These are phyloP conservation scores for Starmerella etchellsii DNA, from an alignment of 805 yeast genomes.

Conservation along the genomic window DNA sequence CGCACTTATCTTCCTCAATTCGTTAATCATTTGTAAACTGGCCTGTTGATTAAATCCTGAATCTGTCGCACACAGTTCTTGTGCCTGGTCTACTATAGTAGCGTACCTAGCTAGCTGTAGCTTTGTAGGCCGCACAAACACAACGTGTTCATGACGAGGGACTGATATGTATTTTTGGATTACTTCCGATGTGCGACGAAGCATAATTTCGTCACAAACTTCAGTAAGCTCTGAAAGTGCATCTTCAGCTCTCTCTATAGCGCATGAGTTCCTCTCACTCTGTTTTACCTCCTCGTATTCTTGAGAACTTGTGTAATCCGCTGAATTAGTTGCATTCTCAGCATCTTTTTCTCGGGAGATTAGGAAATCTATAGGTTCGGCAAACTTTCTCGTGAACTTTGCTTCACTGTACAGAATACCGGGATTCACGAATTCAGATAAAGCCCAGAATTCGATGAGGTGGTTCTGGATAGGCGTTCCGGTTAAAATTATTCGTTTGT, in stretches of 20 bases:
- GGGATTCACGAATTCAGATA: constrained; percentile 75
- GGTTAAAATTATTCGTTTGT: constrained; percentile 51
- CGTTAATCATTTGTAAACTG: constrained; percentile 46
- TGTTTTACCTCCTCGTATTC: neutral
- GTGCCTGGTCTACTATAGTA: neutral
- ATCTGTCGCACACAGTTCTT: neutral
- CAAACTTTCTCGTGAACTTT: constrained; percentile 36
- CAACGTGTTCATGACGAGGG: constrained; percentile 56
- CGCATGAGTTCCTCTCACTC: neutral
- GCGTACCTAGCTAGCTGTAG: constrained; percentile 2
- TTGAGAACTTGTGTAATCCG: neutral
- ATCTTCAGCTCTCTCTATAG: constrained; percentile 37
- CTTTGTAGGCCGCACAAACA: constrained; percentile 66
- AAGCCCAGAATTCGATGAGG: constrained; percentile 63
- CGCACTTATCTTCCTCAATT: constrained; percentile 11
- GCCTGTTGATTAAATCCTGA: constrained; percentile 11
- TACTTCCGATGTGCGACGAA: constrained; percentile 54
- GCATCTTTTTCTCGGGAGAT: neutral
- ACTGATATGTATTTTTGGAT: constrained; percentile 48
- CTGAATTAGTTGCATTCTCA: neutral
- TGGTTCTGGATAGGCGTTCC: constrained; percentile 96
- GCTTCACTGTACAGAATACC: constrained; percentile 57
- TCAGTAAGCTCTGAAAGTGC: constrained; percentile 51
- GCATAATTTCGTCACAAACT: constrained; percentile 50
- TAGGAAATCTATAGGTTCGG: constrained; percentile 46